These are phyloP conservation scores for Globisporangium emineosum DNA, from an alignment of 352 stramenopile species.

Conservation along the genomic window DNA sequence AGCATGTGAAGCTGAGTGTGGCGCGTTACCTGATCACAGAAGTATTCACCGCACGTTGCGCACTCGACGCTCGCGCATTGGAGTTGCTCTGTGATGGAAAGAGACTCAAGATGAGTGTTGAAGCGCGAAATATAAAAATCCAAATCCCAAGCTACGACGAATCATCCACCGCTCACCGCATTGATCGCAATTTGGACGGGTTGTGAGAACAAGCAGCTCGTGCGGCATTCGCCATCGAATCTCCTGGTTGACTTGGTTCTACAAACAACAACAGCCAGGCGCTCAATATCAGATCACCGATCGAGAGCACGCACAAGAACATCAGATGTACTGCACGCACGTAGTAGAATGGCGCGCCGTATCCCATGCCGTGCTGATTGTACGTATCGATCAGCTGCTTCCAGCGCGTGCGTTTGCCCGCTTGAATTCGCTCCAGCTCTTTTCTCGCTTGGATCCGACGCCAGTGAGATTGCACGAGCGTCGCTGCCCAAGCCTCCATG, in stretches of 20 bases:
- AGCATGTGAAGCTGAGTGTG: neutral
- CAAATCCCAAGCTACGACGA: neutral
- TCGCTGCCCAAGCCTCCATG: conserved; percentile 69
- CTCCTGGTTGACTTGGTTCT: conserved; percentile 90
- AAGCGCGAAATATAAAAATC: neutral
- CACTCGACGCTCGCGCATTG: conserved; percentile 81
- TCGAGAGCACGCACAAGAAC: neutral
- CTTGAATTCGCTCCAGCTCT: conserved; percentile 32
- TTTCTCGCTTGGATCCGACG: conserved; percentile 36
- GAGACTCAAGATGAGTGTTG: neutral
- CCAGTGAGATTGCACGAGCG: conserved; percentile 70
- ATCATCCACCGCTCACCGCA: conserved; percentile 51
- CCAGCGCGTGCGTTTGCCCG: conserved; percentile 69
- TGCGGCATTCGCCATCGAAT: conserved; percentile 90
- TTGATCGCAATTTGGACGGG: conserved; percentile 81
- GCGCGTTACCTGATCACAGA: conserved; percentile 59
- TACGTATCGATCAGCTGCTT: conserved; percentile 90
- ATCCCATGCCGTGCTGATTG: conserved; percentile 66
- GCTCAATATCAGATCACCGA: conserved; percentile 4
- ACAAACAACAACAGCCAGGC: conserved; percentile 1
- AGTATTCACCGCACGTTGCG: conserved; percentile 88
- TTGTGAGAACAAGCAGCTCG: conserved; percentile 79
- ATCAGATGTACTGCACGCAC: conserved; percentile 25
- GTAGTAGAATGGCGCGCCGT: conserved; percentile 91
- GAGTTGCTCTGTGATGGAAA: conserved; percentile 30